Evolutionary conservation across 352 stramenopile genomes (phyloP).

Genomic region (Ochromonadaceae sp.): DNA sequence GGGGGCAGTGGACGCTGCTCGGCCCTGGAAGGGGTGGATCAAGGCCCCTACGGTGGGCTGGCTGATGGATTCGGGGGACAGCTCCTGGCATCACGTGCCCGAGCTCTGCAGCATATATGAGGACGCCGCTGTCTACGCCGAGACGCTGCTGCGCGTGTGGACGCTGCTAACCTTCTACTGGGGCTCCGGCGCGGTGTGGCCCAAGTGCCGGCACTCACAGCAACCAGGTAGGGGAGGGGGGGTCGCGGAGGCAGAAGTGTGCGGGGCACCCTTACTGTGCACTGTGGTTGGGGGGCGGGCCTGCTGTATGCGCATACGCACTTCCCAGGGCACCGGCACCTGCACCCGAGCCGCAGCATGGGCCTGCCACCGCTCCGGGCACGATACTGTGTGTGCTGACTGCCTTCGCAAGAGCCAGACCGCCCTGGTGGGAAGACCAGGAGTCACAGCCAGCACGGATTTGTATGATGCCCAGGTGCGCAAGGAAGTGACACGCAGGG

Average conservation of each 20-base stretch:
- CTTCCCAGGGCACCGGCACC: too few species aligned
- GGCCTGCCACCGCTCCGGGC: background rate
- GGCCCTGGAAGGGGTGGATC: background rate
- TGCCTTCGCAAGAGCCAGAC: background rate
- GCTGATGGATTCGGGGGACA: background rate
- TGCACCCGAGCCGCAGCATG: background rate
- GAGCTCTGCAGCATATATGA: background rate
- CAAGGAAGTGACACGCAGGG: background rate
- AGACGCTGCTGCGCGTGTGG: background rate
- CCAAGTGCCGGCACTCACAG: background rate
- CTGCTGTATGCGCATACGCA: background rate
- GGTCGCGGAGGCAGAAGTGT: background rate
- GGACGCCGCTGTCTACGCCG: background rate
- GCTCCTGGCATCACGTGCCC: background rate
- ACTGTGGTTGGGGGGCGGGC: background rate
- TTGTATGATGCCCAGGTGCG: constrained; percentile 2
- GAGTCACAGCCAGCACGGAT: background rate
- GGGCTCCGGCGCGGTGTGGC: background rate
- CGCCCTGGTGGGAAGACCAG: background rate
- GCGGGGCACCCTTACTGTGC: background rate
- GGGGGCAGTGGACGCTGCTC: background rate
- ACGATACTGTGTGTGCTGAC: background rate
- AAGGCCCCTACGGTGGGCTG: background rate
- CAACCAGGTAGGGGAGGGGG: background rate
- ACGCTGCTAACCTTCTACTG: background rate